Conservation (phyloP, 2,329 filamentous ascomycete species). For the Fusarium dimerum region DNA sequence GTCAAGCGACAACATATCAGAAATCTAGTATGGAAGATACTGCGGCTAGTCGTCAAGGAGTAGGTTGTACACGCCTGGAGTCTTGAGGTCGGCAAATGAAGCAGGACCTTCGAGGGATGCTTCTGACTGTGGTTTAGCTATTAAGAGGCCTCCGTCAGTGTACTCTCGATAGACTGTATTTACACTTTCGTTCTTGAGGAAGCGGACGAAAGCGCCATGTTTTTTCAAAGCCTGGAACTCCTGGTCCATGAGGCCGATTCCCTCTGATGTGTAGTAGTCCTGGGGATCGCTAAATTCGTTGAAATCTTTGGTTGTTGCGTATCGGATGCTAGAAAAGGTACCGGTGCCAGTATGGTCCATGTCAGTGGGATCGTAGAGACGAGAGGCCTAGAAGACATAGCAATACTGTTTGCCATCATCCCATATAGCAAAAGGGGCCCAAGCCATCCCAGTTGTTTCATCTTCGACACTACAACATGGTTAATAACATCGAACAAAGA, state of each 20-base stretch:
- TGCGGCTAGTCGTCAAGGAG: conserved; percentile 46
- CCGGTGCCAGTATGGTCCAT: conserved; percentile 45
- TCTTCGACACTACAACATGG: conserved; percentile 30
- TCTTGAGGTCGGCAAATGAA: conserved; percentile 39
- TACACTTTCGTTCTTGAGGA: conserved; percentile 52
- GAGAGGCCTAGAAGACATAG: conserved; percentile 50
- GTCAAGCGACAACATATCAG: conserved; percentile 33
- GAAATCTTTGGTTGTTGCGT: conserved; percentile 53
- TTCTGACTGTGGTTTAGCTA: conserved; percentile 43
- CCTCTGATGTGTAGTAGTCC: conserved; percentile 43
- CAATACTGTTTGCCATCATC: conserved; percentile 39
- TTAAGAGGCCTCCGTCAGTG: conserved; percentile 46
- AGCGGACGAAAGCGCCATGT: conserved; percentile 44
- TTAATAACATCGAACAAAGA: not conserved
- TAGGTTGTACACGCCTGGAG: conserved; percentile 39
- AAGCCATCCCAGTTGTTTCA: conserved; percentile 38
- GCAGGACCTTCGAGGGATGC: conserved; percentile 39
- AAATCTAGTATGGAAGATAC: conserved; percentile 47
- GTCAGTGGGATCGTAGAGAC: conserved; percentile 45
- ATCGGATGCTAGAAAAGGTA: conserved; percentile 45
- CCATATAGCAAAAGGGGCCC: conserved; percentile 41
- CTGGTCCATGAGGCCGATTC: conserved; percentile 50
- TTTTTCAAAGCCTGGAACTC: conserved; percentile 47
- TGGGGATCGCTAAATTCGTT: conserved; percentile 45
- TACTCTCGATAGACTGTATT: conserved; percentile 51